Evolutionary conservation across 495 filamentous ascomycete species (phyloP).

Genomic region (Penicillium riverlandense): DNA sequence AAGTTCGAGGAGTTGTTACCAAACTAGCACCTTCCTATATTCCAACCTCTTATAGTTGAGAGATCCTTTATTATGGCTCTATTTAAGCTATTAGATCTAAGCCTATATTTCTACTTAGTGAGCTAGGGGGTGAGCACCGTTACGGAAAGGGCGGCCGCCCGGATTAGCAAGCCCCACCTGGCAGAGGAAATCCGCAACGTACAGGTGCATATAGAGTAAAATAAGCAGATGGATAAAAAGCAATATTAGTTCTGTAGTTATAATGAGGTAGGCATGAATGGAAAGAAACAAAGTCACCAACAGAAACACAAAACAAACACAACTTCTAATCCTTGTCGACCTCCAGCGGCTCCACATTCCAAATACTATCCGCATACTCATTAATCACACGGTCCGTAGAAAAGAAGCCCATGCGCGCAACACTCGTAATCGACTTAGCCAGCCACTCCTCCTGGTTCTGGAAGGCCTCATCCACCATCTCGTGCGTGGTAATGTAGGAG

Average conservation of each 20-base stretch:
- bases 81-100: too few relatives aligned
- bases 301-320: background rate
- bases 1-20: too few relatives aligned
- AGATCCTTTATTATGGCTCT: too few relatives aligned
- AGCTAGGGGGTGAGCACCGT: too few relatives aligned
- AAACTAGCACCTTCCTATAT: too few relatives aligned
- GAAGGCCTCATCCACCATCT: constrained; percentile 84
- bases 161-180: too few relatives aligned
- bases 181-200: too few relatives aligned
- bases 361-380: constrained; percentile 95
- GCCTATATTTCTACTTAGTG: too few relatives aligned
- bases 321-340: constrained; percentile 17
- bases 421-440: constrained; percentile 78
- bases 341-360: constrained; percentile 80
- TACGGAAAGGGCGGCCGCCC: too few relatives aligned
- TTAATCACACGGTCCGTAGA: constrained; percentile 92
- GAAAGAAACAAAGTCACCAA: background rate
- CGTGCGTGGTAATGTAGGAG: constrained; percentile 84
- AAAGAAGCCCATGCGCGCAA: constrained; percentile 95
- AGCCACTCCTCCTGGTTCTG: constrained; percentile 87
- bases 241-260: background rate
- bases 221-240: too few relatives aligned
- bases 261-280: background rate
- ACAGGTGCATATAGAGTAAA: too few relatives aligned
- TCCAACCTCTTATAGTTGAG: too few relatives aligned